Evolutionary conservation across 345 rosid genomes (phyloP), one percentile per base, ranked within the genome.

Genomic region (Corchorus capsularis): DNA sequence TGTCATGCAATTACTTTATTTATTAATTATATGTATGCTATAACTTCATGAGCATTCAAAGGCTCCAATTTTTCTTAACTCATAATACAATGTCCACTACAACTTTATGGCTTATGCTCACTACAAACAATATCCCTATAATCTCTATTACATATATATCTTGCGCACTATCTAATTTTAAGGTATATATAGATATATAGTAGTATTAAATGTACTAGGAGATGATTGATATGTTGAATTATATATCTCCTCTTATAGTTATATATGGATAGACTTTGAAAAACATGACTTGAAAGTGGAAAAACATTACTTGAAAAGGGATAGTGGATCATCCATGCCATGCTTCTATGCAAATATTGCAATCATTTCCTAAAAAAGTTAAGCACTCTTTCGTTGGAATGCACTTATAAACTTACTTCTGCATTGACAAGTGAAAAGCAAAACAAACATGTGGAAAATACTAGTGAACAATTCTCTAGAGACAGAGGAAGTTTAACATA

Each of bases 341-440:
- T 47, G 72, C 14, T 69, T 53, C 77, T 39, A 6, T 27, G 27
- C 27, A 27, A 27, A 27, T 68, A 60, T 61, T 67, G 27, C 60
- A 69, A 61, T 77, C 83, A 77, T 53, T 53, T 76, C 65, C n/a
- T 37, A 34, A 67, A 69, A 65, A 69, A 65, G 71, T 62, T 62
- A 69, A 41, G 56, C 60, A 50, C 15, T 52, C 45, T 50, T 45
- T 12, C 52, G 63, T 54, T 52, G 34, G 47, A 11, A 62, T 69
- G 65, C 78, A 69, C 62, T 79, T 53, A 52, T 32, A 22, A 50
- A 50, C 72, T 69, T 16, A 56, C 61, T 19, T 69, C 59, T 49
- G 20, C 59, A 16, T 3, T 4, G 57, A 41, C 50, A 41, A 27
- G 32, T 14, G 32, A 41, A 68, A 19, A 69, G 43, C 50, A 66